These are phyloP conservation scores for Panicum hallii DNA, from an alignment of 202 grass and related monocot species.

Conservation along the genomic window DNA sequence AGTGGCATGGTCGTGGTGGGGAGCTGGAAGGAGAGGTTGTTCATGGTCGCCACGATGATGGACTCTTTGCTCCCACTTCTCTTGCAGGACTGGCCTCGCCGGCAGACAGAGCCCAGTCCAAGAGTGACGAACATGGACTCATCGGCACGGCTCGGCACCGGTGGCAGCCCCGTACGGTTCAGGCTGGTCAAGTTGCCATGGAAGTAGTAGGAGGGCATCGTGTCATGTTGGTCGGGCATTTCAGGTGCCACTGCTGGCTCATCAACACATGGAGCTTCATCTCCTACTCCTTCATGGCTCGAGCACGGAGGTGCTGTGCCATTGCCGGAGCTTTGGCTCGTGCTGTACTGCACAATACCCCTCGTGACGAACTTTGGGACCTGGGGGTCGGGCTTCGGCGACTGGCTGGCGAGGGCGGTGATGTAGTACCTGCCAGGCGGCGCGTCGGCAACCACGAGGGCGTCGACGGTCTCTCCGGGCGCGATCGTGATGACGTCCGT, in stretches of 20 bases:
- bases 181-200: conserved; percentile 40
- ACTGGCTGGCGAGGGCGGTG: conserved; percentile 31
- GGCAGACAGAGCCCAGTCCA: conserved; percentile 35
- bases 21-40: conserved; percentile 45
- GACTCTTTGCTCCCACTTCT: not conserved
- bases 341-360: conserved; percentile 32
- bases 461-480: conserved; percentile 56
- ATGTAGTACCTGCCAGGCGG: conserved; percentile 47
- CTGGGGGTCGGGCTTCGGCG: conserved; percentile 27
- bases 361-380: not conserved
- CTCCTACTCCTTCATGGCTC: too few relatives aligned
- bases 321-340: too few relatives aligned
- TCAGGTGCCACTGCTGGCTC: not conserved
- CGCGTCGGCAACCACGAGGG: conserved; percentile 51
- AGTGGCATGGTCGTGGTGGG: not conserved
- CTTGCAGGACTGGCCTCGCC: not conserved
- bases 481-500: conserved; percentile 36
- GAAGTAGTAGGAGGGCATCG: conserved; percentile 37
- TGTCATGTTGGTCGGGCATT: conserved; percentile 49
- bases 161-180: not conserved
- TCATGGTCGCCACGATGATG: conserved; percentile 39
- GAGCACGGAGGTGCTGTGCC: too few relatives aligned
- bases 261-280: too few relatives aligned
- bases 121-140: conserved; percentile 37
- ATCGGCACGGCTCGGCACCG: conserved; percentile 6